Evolutionary conservation across 169 alveolate species (phyloP).

Genomic region (Plasmodium gallinaceum): DNA sequence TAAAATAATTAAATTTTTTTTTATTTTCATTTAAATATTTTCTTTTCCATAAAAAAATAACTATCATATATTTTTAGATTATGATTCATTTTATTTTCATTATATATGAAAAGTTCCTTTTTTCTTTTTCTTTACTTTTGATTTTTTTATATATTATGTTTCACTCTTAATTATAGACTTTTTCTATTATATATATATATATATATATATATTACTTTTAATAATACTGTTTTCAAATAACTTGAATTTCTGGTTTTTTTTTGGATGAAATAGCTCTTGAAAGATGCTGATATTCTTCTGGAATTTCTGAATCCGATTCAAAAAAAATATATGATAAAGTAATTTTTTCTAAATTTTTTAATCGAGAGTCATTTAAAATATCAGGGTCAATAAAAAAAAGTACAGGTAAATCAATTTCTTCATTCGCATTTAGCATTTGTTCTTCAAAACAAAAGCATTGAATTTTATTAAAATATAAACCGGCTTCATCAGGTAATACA

Average conservation of each 20-base stretch:
- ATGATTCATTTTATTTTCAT: too few species aligned
- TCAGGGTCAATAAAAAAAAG: constrained; percentile 95
- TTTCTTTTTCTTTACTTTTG: too few species aligned
- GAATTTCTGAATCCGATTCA: constrained; percentile 92
- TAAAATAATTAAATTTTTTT: too few species aligned
- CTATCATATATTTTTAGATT: too few species aligned
- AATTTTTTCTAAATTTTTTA: constrained; percentile 87
- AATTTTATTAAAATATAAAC: constrained; percentile 94
- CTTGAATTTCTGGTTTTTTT: constrained; percentile 55
- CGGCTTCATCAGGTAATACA: constrained; percentile 95
- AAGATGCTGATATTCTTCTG: constrained; percentile 87
- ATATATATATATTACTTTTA: background rate
- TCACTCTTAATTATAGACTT: background rate
- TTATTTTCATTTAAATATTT: too few species aligned
- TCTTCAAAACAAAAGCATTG: constrained; percentile 97
- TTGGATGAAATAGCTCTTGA: constrained; percentile 78
- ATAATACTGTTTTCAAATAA: constrained; percentile 5
- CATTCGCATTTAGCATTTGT: constrained; percentile 94
- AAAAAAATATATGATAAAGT: constrained; percentile 94
- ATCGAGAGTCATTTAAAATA: constrained; percentile 90
- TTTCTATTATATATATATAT: background rate
- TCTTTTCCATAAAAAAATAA: too few species aligned
- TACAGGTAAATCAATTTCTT: constrained; percentile 95
- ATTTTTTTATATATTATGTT: too few species aligned
- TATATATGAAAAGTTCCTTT: too few species aligned